A percentile compares a stretch with the other conserved stretches of the same genome.
These are phyloP conservation scores for Trichoderma atroviride DNA, from an alignment of 2,329 filamentous ascomycete species.

Conservation along the genomic window DNA sequence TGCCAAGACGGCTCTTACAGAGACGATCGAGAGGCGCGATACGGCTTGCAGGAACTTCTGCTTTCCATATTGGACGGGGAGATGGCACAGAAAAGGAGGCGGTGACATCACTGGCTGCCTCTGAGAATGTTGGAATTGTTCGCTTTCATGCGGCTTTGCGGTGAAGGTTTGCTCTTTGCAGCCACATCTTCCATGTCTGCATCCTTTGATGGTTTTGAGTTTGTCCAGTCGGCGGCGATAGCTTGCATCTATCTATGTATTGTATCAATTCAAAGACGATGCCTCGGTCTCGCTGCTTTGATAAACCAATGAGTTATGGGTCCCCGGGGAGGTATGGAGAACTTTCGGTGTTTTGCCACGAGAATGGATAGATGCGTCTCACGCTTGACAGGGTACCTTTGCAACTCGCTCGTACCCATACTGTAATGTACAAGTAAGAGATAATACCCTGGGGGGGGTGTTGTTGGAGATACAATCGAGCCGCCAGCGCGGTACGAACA, in stretches of 20 bases:
- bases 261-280: background rate
- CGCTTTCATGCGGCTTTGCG: background rate
- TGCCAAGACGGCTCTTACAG: conserved; percentile 16
- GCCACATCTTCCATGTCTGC: background rate
- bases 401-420: background rate
- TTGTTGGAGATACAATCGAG: conserved; percentile 2
- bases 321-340: conserved; percentile 4
- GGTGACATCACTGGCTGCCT: conserved; percentile 22
- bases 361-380: conserved; percentile 2
- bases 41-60: conserved; percentile 23
- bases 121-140: background rate
- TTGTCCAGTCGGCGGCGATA: background rate
- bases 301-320: background rate
- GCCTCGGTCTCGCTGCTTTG: background rate
- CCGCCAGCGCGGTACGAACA: background rate
- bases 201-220: background rate
- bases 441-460: conserved; percentile 15
- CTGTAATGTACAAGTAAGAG: background rate
- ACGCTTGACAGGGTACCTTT: conserved; percentile 14
- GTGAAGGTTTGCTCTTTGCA: background rate
- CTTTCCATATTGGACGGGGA: conserved; percentile 6
- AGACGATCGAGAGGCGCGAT: background rate
- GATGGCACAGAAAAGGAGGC: background rate
- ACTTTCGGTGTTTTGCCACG: conserved; percentile 8
- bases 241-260: background rate